Conservation (phyloP, 169 alveolate genomes). For the Cystoisospora suis region DNA sequence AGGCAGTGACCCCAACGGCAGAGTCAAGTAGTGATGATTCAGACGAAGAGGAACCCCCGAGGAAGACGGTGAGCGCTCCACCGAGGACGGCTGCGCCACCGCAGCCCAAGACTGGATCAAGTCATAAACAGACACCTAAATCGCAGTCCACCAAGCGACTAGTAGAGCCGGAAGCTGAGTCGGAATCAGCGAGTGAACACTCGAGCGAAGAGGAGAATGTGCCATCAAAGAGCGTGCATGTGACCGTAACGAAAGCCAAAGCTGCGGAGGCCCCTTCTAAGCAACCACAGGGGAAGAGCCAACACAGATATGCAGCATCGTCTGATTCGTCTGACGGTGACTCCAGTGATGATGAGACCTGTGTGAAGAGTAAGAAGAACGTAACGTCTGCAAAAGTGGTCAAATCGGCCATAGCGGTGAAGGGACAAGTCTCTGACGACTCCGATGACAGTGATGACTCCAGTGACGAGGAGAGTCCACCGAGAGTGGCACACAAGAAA, state of each 20-base stretch:
- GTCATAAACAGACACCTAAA: too few species aligned
- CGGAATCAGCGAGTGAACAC: neutral
- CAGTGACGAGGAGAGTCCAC: neutral
- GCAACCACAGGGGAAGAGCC: neutral
- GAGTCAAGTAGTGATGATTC: neutral
- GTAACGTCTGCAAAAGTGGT: too few species aligned
- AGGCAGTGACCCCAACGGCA: neutral
- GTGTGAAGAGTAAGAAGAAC: neutral
- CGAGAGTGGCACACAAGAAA: neutral
- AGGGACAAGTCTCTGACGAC: too few species aligned
- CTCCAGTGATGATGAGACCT: neutral
- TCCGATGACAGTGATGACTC: neutral
- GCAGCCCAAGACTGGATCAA: too few species aligned
- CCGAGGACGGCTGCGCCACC: neutral
- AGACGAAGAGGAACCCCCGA: neutral
- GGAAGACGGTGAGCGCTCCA: neutral
- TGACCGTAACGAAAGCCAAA: neutral
- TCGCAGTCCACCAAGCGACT: neutral
- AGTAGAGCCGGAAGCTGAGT: too few species aligned
- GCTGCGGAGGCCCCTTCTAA: neutral
- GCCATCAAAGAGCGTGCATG: neutral
- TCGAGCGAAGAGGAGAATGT: neutral
- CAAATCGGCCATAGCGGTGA: too few species aligned
- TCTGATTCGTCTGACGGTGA: neutral
- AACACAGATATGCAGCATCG: neutral